Percentiles rank a stretch among this genome's conserved stretches.
These are phyloP conservation scores for Rhododendron ovatum DNA, from an alignment of 148 eudicot species.

Conservation along the genomic window DNA sequence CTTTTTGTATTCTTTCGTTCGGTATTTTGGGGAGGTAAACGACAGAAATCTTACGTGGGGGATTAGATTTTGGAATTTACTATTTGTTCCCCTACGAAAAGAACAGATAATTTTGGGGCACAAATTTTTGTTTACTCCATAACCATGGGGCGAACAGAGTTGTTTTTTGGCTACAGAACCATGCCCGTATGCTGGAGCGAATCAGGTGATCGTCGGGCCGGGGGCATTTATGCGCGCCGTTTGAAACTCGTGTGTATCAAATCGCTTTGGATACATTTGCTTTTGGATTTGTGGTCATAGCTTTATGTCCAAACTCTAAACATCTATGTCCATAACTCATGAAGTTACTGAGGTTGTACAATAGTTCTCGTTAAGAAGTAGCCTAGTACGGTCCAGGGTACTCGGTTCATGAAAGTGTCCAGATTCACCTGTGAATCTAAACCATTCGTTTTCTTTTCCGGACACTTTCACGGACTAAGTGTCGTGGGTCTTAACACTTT, in stretches of 20 bases:
- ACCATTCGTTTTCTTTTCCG: too few relatives aligned
- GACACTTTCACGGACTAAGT: too few relatives aligned
- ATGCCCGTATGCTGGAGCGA: not conserved
- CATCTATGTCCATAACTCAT: not conserved
- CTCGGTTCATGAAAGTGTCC: too few relatives aligned
- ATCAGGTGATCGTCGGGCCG: not conserved
- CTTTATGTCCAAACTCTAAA: not conserved
- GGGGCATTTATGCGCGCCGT: not conserved
- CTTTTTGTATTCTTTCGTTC: not conserved
- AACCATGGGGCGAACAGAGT: not conserved
- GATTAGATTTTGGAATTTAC: not conserved
- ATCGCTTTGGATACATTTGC: not conserved
- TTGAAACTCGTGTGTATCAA: not conserved
- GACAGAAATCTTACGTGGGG: not conserved
- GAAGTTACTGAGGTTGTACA: too few relatives aligned
- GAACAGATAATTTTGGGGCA: not conserved
- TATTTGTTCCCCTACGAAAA: not conserved
- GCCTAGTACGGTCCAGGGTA: too few relatives aligned
- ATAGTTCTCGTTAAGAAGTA: too few relatives aligned
- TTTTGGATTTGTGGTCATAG: not conserved
- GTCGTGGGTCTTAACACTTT: too few relatives aligned
- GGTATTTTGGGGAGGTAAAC: not conserved
- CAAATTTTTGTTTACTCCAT: not conserved
- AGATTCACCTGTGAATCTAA: too few relatives aligned
- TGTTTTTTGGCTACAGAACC: not conserved